phyloP scores from a whole-genome alignment of 1,284 basidiomycete genomes.

The Jaminaea rosea region DNA sequence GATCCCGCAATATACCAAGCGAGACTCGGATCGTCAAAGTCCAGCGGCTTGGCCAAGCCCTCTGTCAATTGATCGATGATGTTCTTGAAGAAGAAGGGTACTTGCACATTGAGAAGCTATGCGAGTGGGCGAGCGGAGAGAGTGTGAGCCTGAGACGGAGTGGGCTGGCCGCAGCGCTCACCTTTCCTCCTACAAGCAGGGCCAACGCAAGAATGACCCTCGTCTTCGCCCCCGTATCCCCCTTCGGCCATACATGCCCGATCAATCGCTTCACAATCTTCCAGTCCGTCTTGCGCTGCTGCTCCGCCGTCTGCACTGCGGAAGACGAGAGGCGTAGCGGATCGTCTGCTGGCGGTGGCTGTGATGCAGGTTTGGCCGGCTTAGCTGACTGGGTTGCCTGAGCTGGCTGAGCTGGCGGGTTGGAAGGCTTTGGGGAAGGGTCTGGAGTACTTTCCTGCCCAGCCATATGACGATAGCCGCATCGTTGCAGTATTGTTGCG shows the following conservation, averaged over 20 bases:
- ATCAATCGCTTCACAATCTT: slow-evolving; percentile 54
- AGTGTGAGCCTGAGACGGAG: neutral
- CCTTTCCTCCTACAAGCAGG: slow-evolving; percentile 78
- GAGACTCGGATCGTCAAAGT: slow-evolving; percentile 66
- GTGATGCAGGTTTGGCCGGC: too few species aligned
- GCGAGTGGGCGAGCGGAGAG: neutral
- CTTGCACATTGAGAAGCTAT: slow-evolving; percentile 87
- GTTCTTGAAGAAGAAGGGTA: slow-evolving; percentile 86
- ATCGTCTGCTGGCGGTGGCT: slow-evolving; percentile 1
- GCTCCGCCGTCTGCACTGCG: slow-evolving; percentile 1
- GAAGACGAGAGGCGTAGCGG: neutral
- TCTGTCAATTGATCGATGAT: slow-evolving; percentile 79
- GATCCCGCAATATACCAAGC: slow-evolving; percentile 86
- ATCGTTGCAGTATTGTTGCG: too few species aligned
- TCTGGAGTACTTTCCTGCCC: too few species aligned
- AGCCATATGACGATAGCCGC: too few species aligned
- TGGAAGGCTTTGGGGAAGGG: too few species aligned
- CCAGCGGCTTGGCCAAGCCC: slow-evolving; percentile 50
- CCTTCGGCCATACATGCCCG: slow-evolving; percentile 56
- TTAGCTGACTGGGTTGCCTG: too few species aligned
- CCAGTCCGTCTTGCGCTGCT: slow-evolving; percentile 50
- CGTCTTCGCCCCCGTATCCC: slow-evolving; percentile 52
- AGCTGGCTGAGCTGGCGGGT: too few species aligned
- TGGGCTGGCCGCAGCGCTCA: slow-evolving; percentile 41
- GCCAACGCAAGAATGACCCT: slow-evolving; percentile 76